Base-by-base conservation (phyloP, 495 filamentous ascomycete genomes). In the Stereocaulon alpinum region DNA sequence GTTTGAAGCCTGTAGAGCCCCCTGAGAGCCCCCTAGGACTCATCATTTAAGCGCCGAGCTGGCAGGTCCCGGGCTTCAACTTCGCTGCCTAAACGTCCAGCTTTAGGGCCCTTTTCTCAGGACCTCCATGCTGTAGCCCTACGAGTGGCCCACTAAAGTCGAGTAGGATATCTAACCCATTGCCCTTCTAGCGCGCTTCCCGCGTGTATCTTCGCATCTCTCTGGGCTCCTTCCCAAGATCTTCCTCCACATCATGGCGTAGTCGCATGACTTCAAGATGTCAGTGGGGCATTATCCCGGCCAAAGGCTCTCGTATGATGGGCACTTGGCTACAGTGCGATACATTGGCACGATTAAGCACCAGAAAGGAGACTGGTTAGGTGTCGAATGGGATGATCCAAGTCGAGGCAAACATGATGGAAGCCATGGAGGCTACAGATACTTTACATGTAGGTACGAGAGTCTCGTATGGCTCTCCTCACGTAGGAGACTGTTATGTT, bases 361-460 rank as follows among this genome's bases (percentile, higher is more conserved):
- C 41, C 93, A 89, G 20, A 74, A 79, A 22, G 89, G 89, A 34
- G 77, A 80, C 66, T 97, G 93, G 94, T 75, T 98, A 20, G 93
- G 93, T 29, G 89, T 97, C 20, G 93, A 98, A 77, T 98, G 94
- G 94, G 93, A 97, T 72, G 86, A 95, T 66, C 75, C 82, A 56
- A 75, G 73, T 43, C 76, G 89, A 66, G 94, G 93, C 34, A 97
- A 96, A 74, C 91, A 98, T 73, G 80, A 89, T 60, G 93, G 94
- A 11, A 82, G 84, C 58, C 82, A 92, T 73, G 82, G 82, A 27
- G 90, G 87, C 51, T 74, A 80, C 62, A 82, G 78, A 58, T 96
- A 97, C 68, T 97, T 97, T 65, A 76, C 78, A 64, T 95, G 92
- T 96, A 76, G 59, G 58, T 60, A 30, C 30, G 20, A 34, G 40